phyloP scores from a whole-genome alignment of 495 filamentous ascomycete genomes.

The Parathielavia appendiculata region DNA sequence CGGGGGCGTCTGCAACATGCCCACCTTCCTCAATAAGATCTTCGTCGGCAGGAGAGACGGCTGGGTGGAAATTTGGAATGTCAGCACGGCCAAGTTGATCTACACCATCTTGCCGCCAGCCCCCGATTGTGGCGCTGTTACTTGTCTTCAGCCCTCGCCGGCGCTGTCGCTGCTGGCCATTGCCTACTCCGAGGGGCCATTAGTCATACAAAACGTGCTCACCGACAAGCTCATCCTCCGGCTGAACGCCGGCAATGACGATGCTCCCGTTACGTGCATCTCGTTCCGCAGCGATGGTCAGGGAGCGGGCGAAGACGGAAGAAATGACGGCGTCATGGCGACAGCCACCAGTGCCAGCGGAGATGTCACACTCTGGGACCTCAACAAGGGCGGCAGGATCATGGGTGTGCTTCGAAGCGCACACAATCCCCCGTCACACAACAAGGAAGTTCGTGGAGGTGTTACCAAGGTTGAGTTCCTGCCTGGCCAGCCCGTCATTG shows the following conservation, averaged over 20 bases:
- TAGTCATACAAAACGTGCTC: conserved; percentile 76
- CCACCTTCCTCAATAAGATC: conserved; percentile 93
- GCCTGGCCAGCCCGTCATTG: conserved; percentile 80
- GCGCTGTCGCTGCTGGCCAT: conserved; percentile 82
- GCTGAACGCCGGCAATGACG: conserved; percentile 54
- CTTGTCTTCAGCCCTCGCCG: conserved; percentile 74
- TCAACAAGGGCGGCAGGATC: conserved; percentile 78
- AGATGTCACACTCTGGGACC: conserved; percentile 92
- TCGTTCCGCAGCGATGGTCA: conserved; percentile 88
- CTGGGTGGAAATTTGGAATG: conserved; percentile 94
- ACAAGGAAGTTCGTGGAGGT: conserved; percentile 45
- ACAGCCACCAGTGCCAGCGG: conserved; percentile 66
- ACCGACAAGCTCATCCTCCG: conserved; percentile 64
- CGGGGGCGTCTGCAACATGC: conserved; percentile 72
- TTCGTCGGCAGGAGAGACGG: conserved; percentile 82
- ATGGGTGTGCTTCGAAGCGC: conserved; percentile 78
- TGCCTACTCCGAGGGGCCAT: conserved; percentile 69
- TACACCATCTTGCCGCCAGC: conserved; percentile 73
- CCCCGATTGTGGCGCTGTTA: conserved; percentile 64
- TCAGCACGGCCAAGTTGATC: conserved; percentile 82
- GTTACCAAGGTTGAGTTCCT: conserved; percentile 84
- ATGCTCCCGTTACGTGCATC: conserved; percentile 66
- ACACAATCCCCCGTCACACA: conserved; percentile 63
- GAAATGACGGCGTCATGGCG: conserved; percentile 76
- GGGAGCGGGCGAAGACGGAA: conserved; percentile 84